Percentiles rank a stretch among this genome's conserved stretches.
Evolutionary conservation across 1,139 yeast genomes (phyloP).

Genomic region (Scheffersomyces quercinus): DNA sequence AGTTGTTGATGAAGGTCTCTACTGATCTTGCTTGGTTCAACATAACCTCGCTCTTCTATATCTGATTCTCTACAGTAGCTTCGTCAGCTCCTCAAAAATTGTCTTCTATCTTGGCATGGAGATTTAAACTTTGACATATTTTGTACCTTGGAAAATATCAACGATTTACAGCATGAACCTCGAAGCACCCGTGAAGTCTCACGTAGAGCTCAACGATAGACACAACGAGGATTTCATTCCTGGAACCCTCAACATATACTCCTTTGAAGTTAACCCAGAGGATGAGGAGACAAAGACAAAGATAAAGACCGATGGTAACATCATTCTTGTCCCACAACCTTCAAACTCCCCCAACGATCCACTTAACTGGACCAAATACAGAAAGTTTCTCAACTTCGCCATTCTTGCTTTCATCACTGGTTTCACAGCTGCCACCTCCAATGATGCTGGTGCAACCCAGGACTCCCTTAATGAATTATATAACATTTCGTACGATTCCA

Average conservation of each 20-base stretch:
- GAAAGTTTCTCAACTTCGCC: constrained; percentile 24
- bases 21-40: no score
- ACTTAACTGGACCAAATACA: constrained; percentile 42
- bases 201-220: constrained; percentile 14
- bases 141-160: background rate
- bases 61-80: no score
- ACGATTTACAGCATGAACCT: background rate
- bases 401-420: constrained; percentile 29
- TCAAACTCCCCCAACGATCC: constrained; percentile 61
- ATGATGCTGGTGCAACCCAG: constrained; percentile 39
- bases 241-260: constrained; percentile 25
- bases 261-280: constrained; percentile 12
- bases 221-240: constrained; percentile 23
- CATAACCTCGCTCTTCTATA: no score
- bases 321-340: constrained; percentile 58
- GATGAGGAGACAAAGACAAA: constrained; percentile 6
- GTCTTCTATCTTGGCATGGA: background rate
- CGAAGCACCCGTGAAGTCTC: constrained; percentile 3
- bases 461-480: constrained; percentile 33
- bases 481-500: constrained; percentile 33
- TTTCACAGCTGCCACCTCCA: constrained; percentile 37
- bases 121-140: background rate
- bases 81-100: background rate
- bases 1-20: no score
- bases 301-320: constrained; percentile 15